Evolutionary conservation across 257 asterid genomes (phyloP).

Genomic region (Linderniella brevidens): DNA sequence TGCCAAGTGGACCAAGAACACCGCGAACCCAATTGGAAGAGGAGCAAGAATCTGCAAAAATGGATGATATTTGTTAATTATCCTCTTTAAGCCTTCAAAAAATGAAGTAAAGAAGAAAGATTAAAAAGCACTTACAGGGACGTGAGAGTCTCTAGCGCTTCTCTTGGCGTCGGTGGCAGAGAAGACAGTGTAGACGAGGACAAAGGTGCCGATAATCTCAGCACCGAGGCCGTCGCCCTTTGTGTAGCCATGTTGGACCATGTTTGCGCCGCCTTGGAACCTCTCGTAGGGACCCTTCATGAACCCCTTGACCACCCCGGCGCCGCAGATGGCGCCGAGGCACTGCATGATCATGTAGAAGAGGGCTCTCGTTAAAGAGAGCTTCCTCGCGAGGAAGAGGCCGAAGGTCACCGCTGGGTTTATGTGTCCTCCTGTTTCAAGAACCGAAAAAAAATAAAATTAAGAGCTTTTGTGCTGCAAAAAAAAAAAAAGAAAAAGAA

Average conservation of each 20-base stretch:
- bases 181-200: slow-evolving; percentile 38
- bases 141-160: slow-evolving; percentile 36
- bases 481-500: no score
- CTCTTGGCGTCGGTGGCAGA: slow-evolving; percentile 47
- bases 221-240: slow-evolving; percentile 39
- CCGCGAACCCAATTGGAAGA: slow-evolving; percentile 38
- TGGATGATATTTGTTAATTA: no score
- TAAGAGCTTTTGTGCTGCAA: no score
- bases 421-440: slow-evolving; percentile 27
- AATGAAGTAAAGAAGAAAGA: no score
- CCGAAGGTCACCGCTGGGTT: slow-evolving; percentile 45
- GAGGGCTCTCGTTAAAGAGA: slow-evolving; percentile 27
- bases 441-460: neutral
- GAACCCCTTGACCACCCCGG: slow-evolving; percentile 37
- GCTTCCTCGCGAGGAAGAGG: slow-evolving; percentile 33
- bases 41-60: slow-evolving; percentile 30
- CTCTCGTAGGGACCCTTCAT: slow-evolving; percentile 17
- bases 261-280: slow-evolving; percentile 23
- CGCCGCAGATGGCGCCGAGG: slow-evolving; percentile 39
- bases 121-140: slow-evolving; percentile 18
- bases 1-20: slow-evolving; percentile 36
- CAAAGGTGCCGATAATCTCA: slow-evolving; percentile 32
- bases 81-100: neutral
- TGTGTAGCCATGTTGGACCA: slow-evolving; percentile 24
- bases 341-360: slow-evolving; percentile 43